These are phyloP conservation scores for Fragaria nilgerrensis DNA, from an alignment of 306 rosid species.

Conservation along the genomic window DNA sequence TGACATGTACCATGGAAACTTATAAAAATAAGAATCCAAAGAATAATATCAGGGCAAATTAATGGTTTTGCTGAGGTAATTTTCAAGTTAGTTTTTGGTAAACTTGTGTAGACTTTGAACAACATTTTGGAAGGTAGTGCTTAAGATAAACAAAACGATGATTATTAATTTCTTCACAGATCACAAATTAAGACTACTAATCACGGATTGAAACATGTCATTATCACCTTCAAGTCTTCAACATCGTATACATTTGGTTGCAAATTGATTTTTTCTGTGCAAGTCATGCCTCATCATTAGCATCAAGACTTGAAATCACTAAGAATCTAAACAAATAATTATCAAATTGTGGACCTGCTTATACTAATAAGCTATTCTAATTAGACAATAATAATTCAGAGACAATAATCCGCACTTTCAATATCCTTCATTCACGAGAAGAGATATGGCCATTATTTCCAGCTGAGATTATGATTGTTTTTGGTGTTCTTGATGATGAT, in stretches of 20 bases:
- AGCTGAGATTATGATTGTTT: not conserved
- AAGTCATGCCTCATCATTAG: slow-evolving; percentile 2
- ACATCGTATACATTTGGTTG: not conserved
- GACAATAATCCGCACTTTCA: not conserved
- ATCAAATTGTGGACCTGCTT: not conserved
- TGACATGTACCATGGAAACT: not conserved
- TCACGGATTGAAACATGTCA: slow-evolving; percentile 1
- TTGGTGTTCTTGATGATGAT: slow-evolving; percentile 4
- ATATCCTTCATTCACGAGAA: slow-evolving; percentile 14
- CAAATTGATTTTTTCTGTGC: not conserved
- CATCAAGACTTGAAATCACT: not conserved
- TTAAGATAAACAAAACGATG: not conserved
- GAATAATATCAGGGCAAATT: not conserved
- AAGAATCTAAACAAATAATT: slow-evolving; percentile 7
- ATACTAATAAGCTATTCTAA: not conserved
- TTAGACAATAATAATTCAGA: not conserved
- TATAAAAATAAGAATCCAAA: not conserved
- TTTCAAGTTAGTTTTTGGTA: not conserved
- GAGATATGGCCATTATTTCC: not conserved
- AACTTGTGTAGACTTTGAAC: not conserved
- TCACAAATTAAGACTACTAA: not conserved
- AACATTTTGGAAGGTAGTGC: slow-evolving; percentile 2
- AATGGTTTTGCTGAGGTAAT: not conserved
- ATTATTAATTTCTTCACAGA: not conserved
- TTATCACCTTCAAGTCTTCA: not conserved